Percentiles rank a stretch among this genome's conserved stretches.
Conservation (phyloP, 257 asterid genomes). For the Linaria vulgaris region DNA sequence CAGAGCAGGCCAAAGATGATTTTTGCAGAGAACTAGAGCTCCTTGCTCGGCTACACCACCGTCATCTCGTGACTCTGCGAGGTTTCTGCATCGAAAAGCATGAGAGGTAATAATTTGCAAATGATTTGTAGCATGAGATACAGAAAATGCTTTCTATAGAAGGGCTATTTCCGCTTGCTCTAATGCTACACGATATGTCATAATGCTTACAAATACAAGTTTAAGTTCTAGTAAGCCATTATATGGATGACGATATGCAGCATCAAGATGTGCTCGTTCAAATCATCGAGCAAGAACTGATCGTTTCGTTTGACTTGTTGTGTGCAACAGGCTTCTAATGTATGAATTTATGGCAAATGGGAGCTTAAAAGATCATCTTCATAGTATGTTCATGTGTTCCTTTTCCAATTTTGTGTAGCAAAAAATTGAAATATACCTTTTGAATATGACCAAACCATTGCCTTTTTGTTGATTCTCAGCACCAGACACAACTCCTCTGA, state of each 20-base stretch:
- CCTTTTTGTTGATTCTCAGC: slow-evolving; percentile 45
- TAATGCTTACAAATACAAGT: too few relatives aligned
- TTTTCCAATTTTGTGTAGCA: background rate
- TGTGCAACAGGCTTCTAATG: slow-evolving; percentile 71
- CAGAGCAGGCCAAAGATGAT: slow-evolving; percentile 91
- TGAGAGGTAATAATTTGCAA: slow-evolving; percentile 73
- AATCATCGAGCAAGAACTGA: background rate
- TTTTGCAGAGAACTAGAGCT: slow-evolving; percentile 88
- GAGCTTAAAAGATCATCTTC: slow-evolving; percentile 94
- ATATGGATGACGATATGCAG: too few relatives aligned
- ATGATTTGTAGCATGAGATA: too few relatives aligned
- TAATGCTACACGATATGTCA: too few relatives aligned
- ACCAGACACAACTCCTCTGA: slow-evolving; percentile 67
- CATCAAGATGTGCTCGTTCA: background rate
- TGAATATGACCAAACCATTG: slow-evolving; percentile 13
- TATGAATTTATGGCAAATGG: slow-evolving; percentile 90
- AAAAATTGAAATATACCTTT: too few relatives aligned
- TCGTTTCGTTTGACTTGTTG: slow-evolving; percentile 15
- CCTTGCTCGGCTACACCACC: slow-evolving; percentile 93
- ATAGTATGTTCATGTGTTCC: slow-evolving; percentile 45
- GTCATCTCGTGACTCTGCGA: slow-evolving; percentile 86
- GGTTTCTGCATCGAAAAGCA: slow-evolving; percentile 79
- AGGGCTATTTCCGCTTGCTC: too few relatives aligned
- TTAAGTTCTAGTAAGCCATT: too few relatives aligned
- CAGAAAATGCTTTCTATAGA: too few relatives aligned